Base-by-base conservation (phyloP, 2,329 filamentous ascomycete genomes). In the Botrytis tulipae region DNA sequence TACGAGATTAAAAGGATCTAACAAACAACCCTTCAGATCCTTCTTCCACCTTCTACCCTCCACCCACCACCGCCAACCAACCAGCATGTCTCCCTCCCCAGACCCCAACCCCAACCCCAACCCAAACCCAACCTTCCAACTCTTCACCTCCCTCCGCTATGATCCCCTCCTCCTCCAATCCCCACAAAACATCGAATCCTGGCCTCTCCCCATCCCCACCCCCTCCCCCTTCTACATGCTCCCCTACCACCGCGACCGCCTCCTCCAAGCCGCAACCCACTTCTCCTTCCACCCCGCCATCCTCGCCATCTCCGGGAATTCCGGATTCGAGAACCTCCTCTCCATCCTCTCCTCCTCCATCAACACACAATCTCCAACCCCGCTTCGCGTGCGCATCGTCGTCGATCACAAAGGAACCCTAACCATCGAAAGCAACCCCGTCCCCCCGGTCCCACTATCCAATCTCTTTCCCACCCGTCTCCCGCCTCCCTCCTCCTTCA, bases 221-320 rank as follows among this genome's bases (percentile, higher is more conserved):
- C 62, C 83, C 10, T 92, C 89, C 14, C 88, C 91, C 0, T 90
- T 93, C 77, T 97, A 97, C 82, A 93, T 97, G 86, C 87, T 96
- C 25, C 86, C 90, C 73, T 91, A 91, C 77, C 94, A 97, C 81
- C 88, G 90, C 63, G 92, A 95, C 80, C 91, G 94, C 71, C 87
- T 97, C 80, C 85, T 94, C n/a, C 87, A 84, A 73, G 89, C 89
- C 22, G 89, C 89, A 8, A 81, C 78, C 8, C 80, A 90, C 76
- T 92, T 88, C 84, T 79, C 82, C 9, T 91, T 88, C 89, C 77
- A 82, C 22, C 7, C 32, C 35, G 60, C 60, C 22, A 62, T 62
- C 25, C 4, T 7, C 35, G 60, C 60, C 22, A 82, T 91, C 10
- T 79, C 82, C 0, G 88, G 87, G 0, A 78, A 83, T 0, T 74